Conservation (phyloP, 257 asterid species). For the Primulina huaijiensis region DNA sequence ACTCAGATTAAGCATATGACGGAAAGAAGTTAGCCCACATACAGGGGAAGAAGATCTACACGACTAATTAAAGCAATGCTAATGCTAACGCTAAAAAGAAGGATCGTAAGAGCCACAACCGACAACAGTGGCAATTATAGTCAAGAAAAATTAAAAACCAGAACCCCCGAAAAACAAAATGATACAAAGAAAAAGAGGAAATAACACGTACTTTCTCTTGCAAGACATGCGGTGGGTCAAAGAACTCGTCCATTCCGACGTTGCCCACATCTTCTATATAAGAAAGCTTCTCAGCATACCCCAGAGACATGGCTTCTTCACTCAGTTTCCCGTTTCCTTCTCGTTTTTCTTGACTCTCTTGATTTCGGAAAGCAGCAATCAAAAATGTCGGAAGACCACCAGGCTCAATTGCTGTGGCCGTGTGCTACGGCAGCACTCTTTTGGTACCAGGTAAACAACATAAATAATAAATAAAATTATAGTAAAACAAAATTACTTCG, state of each 20-base stretch:
- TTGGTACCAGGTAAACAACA: neutral
- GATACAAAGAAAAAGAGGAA: neutral
- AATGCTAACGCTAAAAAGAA: conserved; percentile 18
- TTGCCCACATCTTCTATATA: conserved; percentile 91
- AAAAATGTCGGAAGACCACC: neutral
- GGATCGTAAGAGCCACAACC: conserved; percentile 27
- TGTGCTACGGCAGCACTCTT: neutral
- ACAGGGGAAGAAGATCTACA: conserved; percentile 22
- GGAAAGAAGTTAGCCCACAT: conserved; percentile 10
- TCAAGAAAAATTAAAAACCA: conserved; percentile 10
- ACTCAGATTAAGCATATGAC: conserved; percentile 10
- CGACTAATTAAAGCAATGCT: conserved; percentile 24
- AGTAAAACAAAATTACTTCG: no score
- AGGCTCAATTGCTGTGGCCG: neutral
- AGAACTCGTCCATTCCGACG: conserved; percentile 86
- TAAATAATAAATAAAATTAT: no score
- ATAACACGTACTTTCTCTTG: conserved; percentile 57
- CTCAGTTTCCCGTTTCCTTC: no score
- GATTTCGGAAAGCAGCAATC: neutral
- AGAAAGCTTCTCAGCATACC: conserved; percentile 91
- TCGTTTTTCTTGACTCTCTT: neutral
- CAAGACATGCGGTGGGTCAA: conserved; percentile 68
- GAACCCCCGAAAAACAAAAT: conserved; percentile 7
- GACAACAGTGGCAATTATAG: neutral
- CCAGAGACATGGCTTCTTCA: conserved; percentile 64